Conservation (phyloP, 1,284 basidiomycete species). For the Trametes polyzona region DNA sequence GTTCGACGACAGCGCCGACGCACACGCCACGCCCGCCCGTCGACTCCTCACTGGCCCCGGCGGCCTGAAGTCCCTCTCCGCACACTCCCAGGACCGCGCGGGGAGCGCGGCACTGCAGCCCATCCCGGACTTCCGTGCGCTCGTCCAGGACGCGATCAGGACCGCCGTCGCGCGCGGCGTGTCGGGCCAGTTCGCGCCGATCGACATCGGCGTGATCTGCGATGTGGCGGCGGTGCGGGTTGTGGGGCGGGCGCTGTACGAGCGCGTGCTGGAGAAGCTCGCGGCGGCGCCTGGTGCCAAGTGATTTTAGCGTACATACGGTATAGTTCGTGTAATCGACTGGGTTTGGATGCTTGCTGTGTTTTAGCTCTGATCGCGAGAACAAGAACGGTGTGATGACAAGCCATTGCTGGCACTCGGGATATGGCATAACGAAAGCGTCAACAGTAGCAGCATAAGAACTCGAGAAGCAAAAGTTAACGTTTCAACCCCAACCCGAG, state of each 20-base stretch:
- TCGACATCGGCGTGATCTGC: constrained; percentile 70
- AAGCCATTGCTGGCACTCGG: no score
- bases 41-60: background rate
- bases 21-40: background rate
- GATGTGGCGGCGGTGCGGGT: constrained; percentile 49
- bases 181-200: constrained; percentile 50
- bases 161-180: constrained; percentile 39
- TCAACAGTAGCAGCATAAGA: no score
- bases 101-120: constrained; percentile 51
- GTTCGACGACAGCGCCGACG: constrained; percentile 40
- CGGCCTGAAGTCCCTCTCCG: background rate
- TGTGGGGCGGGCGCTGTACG: constrained; percentile 53
- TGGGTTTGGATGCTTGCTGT: no score
- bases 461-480: no score
- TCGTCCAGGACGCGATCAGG: constrained; percentile 48
- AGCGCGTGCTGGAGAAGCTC: constrained; percentile 28
- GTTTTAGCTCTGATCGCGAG: no score
- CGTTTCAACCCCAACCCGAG: no score
- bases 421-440: no score
- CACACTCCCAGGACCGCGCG: constrained; percentile 3
- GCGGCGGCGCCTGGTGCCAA: background rate
- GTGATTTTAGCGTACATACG: background rate
- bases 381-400: no score
- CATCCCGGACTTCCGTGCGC: constrained; percentile 61
- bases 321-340: no score